phyloP scores from a whole-genome alignment of 306 rosid genomes.

The Clitoria ternatea region DNA sequence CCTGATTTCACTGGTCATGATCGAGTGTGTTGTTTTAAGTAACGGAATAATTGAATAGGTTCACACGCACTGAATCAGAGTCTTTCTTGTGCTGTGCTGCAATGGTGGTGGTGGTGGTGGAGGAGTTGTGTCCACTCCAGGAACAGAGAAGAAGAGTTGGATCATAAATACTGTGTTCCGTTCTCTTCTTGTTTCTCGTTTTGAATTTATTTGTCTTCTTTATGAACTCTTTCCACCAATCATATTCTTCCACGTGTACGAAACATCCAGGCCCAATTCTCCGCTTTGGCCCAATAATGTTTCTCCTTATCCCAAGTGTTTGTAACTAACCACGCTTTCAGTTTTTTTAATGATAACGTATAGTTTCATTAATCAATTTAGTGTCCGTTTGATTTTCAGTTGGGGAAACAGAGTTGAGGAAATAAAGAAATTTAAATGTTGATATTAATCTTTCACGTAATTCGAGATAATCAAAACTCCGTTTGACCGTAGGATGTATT shows the following conservation, averaged over 20 bases:
- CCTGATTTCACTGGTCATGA: conserved; percentile 4
- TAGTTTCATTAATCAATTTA: too few species aligned
- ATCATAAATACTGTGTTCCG: background rate
- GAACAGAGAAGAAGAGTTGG: background rate
- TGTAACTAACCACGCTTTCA: background rate
- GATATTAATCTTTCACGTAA: too few species aligned
- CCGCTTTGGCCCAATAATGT: background rate
- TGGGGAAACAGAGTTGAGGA: too few species aligned
- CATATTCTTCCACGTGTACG: conserved; percentile 10
- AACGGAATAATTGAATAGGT: background rate
- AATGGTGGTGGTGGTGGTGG: background rate
- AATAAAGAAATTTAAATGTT: too few species aligned
- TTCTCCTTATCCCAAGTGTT: too few species aligned
- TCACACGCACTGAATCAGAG: background rate
- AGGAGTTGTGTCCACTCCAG: conserved; percentile 14
- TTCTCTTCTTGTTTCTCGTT: too few species aligned
- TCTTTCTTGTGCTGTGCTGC: background rate
- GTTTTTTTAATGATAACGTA: background rate
- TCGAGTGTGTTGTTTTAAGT: background rate
- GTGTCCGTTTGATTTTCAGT: too few species aligned
- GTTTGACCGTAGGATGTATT: too few species aligned
- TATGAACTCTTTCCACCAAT: background rate
- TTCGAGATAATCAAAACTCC: too few species aligned
- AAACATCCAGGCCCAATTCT: background rate
- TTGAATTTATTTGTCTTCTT: conserved; percentile 19